Evolutionary conservation across 192 early-diverging fungal species (phyloP).

Genomic region (Umbelopsis ramanniana): DNA sequence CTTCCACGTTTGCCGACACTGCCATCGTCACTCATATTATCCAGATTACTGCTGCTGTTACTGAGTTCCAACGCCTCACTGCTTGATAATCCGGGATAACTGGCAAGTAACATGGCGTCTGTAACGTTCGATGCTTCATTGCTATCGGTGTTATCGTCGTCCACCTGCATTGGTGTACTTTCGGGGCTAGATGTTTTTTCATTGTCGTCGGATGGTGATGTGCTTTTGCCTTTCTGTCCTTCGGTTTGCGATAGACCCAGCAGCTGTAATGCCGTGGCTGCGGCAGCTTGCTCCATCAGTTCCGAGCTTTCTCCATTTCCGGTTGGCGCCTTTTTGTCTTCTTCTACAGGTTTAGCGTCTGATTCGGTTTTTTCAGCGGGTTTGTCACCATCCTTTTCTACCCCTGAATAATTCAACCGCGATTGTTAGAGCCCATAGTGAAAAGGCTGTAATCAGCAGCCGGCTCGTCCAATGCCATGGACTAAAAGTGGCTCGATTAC

Average conservation of each 20-base stretch:
- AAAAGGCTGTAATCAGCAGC: not conserved
- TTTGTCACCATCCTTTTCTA: not conserved
- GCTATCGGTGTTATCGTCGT: not conserved
- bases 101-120: conserved; percentile 31
- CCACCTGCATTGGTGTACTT: not conserved
- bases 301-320: conserved; percentile 13
- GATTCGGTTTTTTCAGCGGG: not conserved
- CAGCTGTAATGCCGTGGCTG: conserved; percentile 32
- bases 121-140: not conserved
- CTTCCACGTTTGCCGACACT: conserved; percentile 35
- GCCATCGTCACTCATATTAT: conserved; percentile 30
- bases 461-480: not conserved
- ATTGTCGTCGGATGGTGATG: not conserved
- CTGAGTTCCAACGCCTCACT: not conserved
- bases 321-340: not conserved
- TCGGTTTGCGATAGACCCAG: conserved; percentile 22
- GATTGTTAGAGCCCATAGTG: not conserved
- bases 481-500: not conserved
- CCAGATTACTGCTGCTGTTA: conserved; percentile 12
- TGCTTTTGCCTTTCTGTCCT: conserved; percentile 3
- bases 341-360: not conserved
- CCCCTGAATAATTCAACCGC: not conserved
- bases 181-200: not conserved
- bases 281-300: conserved; percentile 32
- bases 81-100: conserved; percentile 25